Percentiles rank a stretch among this genome's conserved stretches.
These are phyloP conservation scores for Lentinus polychrous DNA, from an alignment of 1,284 basidiomycete species.

Conservation along the genomic window DNA sequence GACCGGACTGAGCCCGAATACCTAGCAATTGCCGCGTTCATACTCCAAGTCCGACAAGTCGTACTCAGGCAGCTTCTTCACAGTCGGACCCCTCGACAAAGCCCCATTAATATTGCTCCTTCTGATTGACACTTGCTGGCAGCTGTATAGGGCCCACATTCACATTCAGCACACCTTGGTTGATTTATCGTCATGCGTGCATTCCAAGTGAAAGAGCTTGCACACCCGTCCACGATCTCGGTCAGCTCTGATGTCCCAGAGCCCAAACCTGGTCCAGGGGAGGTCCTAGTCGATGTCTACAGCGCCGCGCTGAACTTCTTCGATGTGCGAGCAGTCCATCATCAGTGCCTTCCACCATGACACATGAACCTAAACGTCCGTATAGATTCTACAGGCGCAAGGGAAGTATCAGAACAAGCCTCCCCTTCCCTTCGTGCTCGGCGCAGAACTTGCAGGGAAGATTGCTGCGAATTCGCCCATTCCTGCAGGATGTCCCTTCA, in stretches of 20 bases:
- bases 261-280: conserved; percentile 44
- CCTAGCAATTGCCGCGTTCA: too few species aligned
- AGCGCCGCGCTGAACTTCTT: conserved; percentile 77
- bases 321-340: conserved; percentile 40
- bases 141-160: too few species aligned
- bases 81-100: too few species aligned
- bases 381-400: conserved; percentile 75
- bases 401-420: conserved; percentile 86
- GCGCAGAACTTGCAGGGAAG: conserved; percentile 82
- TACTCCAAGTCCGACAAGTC: too few species aligned
- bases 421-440: conserved; percentile 77
- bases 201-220: conserved; percentile 66
- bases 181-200: conserved; percentile 74
- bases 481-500: conserved; percentile 75
- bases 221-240: conserved; percentile 66
- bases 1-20: too few species aligned
- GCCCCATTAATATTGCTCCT: too few species aligned
- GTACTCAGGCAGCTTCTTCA: too few species aligned
- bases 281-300: conserved; percentile 82
- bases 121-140: too few species aligned
- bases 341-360: background rate
- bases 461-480: conserved; percentile 74
- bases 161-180: too few species aligned
- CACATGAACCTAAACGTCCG: conserved; percentile 1
- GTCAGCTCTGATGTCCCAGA: conserved; percentile 54